A percentile compares a stretch with the other conserved stretches of the same genome.
phyloP scores from a whole-genome alignment of 306 rosid species.

The Cucurbita ficifolia region DNA sequence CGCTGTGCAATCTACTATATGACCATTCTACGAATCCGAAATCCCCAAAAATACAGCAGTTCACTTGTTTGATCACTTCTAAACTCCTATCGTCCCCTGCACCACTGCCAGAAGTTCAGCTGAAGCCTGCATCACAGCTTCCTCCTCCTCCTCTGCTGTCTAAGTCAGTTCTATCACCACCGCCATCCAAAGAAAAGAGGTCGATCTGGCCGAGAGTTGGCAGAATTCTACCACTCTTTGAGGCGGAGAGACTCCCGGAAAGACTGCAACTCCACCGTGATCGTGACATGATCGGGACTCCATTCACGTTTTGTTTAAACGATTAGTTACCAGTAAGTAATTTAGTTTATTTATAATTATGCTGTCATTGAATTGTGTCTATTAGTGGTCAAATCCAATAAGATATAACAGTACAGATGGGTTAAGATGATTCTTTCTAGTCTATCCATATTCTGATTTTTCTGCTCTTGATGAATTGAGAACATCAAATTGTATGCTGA shows the following conservation, averaged over 20 bases:
- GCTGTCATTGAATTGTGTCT: background rate
- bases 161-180: constrained; percentile 14
- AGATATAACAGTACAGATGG: background rate
- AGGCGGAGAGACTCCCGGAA: constrained; percentile 71
- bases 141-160: constrained; percentile 18
- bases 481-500: background rate
- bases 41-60: constrained; percentile 49
- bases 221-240: constrained; percentile 79
- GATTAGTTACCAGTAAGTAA: background rate
- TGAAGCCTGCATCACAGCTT: constrained; percentile 13
- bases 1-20: constrained; percentile 44
- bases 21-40: constrained; percentile 69
- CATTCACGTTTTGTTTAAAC: background rate
- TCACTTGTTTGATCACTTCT: constrained; percentile 3
- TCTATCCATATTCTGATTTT: background rate
- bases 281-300: constrained; percentile 70
- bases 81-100: constrained; percentile 13
- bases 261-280: constrained; percentile 27
- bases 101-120: background rate
- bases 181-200: constrained; percentile 32
- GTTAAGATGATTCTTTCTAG: background rate
- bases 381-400: background rate
- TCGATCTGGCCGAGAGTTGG: constrained; percentile 48
- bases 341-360: background rate
- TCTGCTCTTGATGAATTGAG: background rate